A percentile compares a stretch with the other conserved stretches of the same genome.
These are phyloP conservation scores for Colletotrichum spaethianum DNA, from an alignment of 2,329 filamentous ascomycete species.

Conservation along the genomic window DNA sequence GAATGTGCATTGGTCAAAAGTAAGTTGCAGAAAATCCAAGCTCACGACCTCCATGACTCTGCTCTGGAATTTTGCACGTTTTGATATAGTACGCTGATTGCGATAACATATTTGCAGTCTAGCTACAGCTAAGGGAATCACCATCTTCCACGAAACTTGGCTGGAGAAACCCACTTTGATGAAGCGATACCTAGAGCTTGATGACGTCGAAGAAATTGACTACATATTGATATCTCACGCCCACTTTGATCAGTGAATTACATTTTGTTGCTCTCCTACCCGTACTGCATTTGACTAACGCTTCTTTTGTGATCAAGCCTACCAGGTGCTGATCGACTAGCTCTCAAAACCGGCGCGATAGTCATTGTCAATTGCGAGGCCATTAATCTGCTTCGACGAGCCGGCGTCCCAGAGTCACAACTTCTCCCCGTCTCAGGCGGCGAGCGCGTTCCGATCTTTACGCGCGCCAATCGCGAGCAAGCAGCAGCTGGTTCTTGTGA, in stretches of 20 bases:
- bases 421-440: slow-evolving; percentile 44
- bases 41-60: background rate
- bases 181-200: no score
- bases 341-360: slow-evolving; percentile 44
- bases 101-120: background rate
- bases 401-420: slow-evolving; percentile 45
- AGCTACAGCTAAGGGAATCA: background rate
- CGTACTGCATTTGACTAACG: background rate
- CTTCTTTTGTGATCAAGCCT: slow-evolving; percentile 19
- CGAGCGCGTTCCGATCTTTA: slow-evolving; percentile 46
- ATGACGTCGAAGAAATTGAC: slow-evolving; percentile 43
- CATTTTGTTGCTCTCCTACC: background rate
- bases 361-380: slow-evolving; percentile 46
- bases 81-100: background rate
- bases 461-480: slow-evolving; percentile 11
- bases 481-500: background rate
- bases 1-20: slow-evolving; percentile 16
- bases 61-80: background rate
- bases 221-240: slow-evolving; percentile 48
- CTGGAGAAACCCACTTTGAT: no score
- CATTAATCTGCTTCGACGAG: slow-evolving; percentile 43
- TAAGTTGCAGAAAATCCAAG: background rate
- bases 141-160: no score
- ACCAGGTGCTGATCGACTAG: slow-evolving; percentile 46
- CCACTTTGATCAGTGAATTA: slow-evolving; percentile 45